Conservation (phyloP, 768 basidiomycete genomes). For the Calocybe gangraenosa region DNA sequence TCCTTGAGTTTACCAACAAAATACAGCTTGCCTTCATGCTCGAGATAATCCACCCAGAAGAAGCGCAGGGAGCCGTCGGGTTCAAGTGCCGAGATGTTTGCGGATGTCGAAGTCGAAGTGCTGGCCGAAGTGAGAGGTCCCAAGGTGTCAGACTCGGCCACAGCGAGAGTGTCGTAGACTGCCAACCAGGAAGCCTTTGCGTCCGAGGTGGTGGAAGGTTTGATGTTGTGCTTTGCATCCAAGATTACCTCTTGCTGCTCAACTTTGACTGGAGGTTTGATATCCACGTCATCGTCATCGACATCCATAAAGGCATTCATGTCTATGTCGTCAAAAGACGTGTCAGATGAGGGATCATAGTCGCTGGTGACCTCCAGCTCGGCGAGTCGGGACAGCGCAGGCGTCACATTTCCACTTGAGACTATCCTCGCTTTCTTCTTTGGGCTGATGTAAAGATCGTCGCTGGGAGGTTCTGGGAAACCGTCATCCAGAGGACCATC, state of each 20-base stretch:
- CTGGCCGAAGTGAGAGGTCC: slow-evolving; percentile 39
- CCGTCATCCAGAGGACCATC: slow-evolving; percentile 39
- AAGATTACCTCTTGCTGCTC: slow-evolving; percentile 26
- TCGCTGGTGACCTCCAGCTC: slow-evolving; percentile 56
- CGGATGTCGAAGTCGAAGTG: slow-evolving; percentile 30
- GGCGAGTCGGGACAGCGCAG: slow-evolving; percentile 55
- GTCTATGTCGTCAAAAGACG: slow-evolving; percentile 50
- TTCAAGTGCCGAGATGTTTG: slow-evolving; percentile 62
- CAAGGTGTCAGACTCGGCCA: slow-evolving; percentile 56
- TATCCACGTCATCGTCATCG: slow-evolving; percentile 45
- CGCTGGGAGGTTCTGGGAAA: slow-evolving; percentile 40
- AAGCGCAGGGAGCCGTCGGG: slow-evolving; percentile 82
- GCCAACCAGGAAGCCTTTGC: slow-evolving; percentile 64
- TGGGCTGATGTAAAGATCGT: slow-evolving; percentile 62
- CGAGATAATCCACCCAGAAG: slow-evolving; percentile 96
- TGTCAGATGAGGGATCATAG: slow-evolving; percentile 36
- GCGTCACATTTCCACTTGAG: slow-evolving; percentile 38
- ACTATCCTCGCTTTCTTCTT: slow-evolving; percentile 57
- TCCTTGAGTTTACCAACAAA: slow-evolving; percentile 92
- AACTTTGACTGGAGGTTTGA: slow-evolving; percentile 29
- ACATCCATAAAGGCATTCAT: slow-evolving; percentile 61
- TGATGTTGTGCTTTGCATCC: slow-evolving; percentile 10
- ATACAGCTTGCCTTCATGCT: slow-evolving; percentile 78
- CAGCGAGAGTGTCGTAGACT: slow-evolving; percentile 67
- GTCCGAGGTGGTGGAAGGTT: slow-evolving; percentile 36